phyloP scores from a whole-genome alignment of 2,329 filamentous ascomycete species.

The Atkinsonella hypoxylon region DNA sequence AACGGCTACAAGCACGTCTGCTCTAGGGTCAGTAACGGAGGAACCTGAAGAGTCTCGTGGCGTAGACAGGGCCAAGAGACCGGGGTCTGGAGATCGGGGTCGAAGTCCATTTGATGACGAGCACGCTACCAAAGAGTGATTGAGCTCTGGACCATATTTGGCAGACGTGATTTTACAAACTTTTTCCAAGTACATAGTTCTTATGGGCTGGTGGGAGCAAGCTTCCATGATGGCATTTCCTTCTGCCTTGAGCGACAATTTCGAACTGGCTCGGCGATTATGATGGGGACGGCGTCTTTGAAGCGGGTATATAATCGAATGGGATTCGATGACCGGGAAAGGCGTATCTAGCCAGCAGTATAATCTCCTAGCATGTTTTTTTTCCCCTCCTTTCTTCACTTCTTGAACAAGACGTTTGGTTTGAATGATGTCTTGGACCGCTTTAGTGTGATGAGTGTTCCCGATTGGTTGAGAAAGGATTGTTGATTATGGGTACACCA shows the following conservation, averaged over 20 bases:
- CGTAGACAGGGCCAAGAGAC: conserved; percentile 18
- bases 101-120: conserved; percentile 46
- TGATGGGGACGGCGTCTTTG: conserved; percentile 5
- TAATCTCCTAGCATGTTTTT: conserved; percentile 1
- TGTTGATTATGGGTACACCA: too few relatives aligned
- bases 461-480: too few relatives aligned
- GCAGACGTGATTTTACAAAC: neutral
- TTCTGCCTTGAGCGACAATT: neutral
- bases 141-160: neutral
- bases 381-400: neutral
- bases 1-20: conserved; percentile 27
- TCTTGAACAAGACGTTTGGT: conserved; percentile 5
- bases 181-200: conserved; percentile 3
- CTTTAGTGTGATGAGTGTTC: too few relatives aligned
- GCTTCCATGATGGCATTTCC: conserved; percentile 1
- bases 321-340: conserved; percentile 1
- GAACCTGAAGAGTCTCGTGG: conserved; percentile 29
- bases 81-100: conserved; percentile 17
- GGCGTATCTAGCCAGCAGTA: conserved; percentile 4
- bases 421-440: neutral
- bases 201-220: neutral
- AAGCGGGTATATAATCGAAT: conserved; percentile 1
- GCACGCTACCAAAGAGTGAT: conserved; percentile 40
- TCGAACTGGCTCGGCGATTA: conserved; percentile 1
- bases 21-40: conserved; percentile 43